Percentiles rank a stretch among this genome's conserved stretches.
Conservation (phyloP, 441 rosid genomes). For the Jatropha podagrica region DNA sequence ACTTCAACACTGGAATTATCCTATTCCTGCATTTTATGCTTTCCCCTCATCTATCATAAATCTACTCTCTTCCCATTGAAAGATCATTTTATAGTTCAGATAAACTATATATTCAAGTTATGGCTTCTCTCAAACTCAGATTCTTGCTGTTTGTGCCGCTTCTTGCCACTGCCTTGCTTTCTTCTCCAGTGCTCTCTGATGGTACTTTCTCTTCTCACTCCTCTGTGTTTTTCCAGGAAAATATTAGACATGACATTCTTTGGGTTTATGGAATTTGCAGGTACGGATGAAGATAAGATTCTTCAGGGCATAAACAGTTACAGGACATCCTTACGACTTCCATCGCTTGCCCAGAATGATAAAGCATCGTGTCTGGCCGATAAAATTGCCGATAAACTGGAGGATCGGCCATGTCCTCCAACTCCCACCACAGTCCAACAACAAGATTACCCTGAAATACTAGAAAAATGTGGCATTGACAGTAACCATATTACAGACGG, state of each 20-base stretch:
- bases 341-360: conserved; percentile 44
- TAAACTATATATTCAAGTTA: not conserved
- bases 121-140: conserved; percentile 8
- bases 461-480: conserved; percentile 60
- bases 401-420: conserved; percentile 48
- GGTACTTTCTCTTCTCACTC: not conserved
- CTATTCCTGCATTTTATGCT: too few species aligned
- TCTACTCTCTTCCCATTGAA: too few species aligned
- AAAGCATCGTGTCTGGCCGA: conserved; percentile 69
- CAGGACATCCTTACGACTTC: conserved; percentile 47
- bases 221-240: not conserved
- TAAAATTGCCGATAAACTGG: conserved; percentile 52
- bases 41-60: too few species aligned
- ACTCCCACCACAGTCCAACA: conserved; percentile 34
- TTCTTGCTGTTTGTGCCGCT: conserved; percentile 13
- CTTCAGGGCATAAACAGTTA: conserved; percentile 74
- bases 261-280: not conserved
- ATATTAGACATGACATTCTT: too few species aligned
- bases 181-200: conserved; percentile 5
- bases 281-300: conserved; percentile 48
- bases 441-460: conserved; percentile 37
- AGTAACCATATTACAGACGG: conserved; percentile 52
- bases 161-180: conserved; percentile 19
- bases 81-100: too few species aligned
- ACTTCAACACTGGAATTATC: too few species aligned